Percentiles rank a stretch among this genome's conserved stretches.
These are phyloP conservation scores for Halophytophthora polymorphica DNA, from an alignment of 352 stramenopile genomes.

Conservation along the genomic window DNA sequence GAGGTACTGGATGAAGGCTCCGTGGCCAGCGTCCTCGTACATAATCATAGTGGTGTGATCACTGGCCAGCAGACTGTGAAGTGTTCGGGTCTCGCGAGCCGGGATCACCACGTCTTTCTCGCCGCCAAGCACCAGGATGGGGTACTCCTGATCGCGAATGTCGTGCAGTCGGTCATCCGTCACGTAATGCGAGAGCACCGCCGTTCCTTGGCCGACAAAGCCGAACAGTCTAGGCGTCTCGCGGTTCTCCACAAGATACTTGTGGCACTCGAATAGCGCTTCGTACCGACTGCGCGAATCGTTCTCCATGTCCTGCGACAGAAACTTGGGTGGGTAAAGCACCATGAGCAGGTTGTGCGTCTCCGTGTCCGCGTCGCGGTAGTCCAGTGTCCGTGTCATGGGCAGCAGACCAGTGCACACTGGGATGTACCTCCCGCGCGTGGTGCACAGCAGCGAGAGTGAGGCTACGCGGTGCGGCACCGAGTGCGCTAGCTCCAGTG, in stretches of 20 bases:
- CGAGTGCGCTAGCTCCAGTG: slow-evolving; percentile 34
- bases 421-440: slow-evolving; percentile 30
- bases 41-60: slow-evolving; percentile 31
- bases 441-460: slow-evolving; percentile 40
- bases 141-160: slow-evolving; percentile 33
- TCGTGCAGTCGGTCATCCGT: slow-evolving; percentile 32
- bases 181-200: slow-evolving; percentile 35
- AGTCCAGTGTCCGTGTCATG: slow-evolving; percentile 27
- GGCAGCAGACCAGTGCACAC: slow-evolving; percentile 23
- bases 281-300: slow-evolving; percentile 23
- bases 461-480: slow-evolving; percentile 36
- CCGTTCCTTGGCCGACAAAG: slow-evolving; percentile 31
- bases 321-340: slow-evolving; percentile 28
- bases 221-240: slow-evolving; percentile 24
- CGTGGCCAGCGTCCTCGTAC: slow-evolving; percentile 38
- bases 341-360: slow-evolving; percentile 32
- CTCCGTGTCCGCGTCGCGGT: slow-evolving; percentile 20
- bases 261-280: slow-evolving; percentile 30
- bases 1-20: slow-evolving; percentile 42
- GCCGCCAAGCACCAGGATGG: slow-evolving; percentile 32
- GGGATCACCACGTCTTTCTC: slow-evolving; percentile 32
- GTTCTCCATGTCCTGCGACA: slow-evolving; percentile 28
- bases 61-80: slow-evolving; percentile 26
- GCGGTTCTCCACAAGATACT: slow-evolving; percentile 28
- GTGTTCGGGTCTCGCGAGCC: slow-evolving; percentile 18